Base-by-base conservation (phyloP, 148 eudicot genomes). In the Selenicereus undatus region DNA sequence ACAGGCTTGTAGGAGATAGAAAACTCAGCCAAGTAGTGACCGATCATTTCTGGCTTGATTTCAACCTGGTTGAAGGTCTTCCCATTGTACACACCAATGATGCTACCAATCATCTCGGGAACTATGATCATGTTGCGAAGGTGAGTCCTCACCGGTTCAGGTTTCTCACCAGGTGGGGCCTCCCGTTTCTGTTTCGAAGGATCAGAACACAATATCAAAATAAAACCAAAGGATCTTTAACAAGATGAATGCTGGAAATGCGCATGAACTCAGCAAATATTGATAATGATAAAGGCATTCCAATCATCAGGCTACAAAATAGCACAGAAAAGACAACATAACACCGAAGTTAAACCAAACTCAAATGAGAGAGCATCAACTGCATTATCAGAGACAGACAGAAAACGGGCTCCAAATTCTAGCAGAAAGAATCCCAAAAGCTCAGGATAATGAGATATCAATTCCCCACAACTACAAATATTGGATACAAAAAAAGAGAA, bases 1-100 rank as follows among this genome's bases (percentile, higher is more conserved):
- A 91, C 93, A 9, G 95, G 97, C 89, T 93, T 91, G 93, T 90
- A 91, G 14, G 89, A 87, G 73, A 91, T 93, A 24, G 95, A 91
- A 73, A 93, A 93, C 88, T 91, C 95, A 11, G 93, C 93, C 29
- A 91, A 86, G 71, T 89, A 91, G 81, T 90, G 97, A n/a, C 91
- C 90, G 58, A 91, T 93, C 91, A 89, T 93, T 79, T 91, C 97
- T 32, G 93, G 94, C 86, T 93, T 88, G 90, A 93, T 87, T 72
- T 91, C 93, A 78, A 91, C 87, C 52, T 86, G 90, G 79, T 88
- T 93, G 86, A 93, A 91, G 32, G 93, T 88, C 86, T 91, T 91
- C 43, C 95, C 92, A 62, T 89, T 93, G 95, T 91, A 90, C 0
- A 93, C 91, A 51, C 97, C 95, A 76, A 90, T 77, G 27, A 93